Base-by-base conservation (phyloP, 129 eudicot species). In the Arctium minus region DNA sequence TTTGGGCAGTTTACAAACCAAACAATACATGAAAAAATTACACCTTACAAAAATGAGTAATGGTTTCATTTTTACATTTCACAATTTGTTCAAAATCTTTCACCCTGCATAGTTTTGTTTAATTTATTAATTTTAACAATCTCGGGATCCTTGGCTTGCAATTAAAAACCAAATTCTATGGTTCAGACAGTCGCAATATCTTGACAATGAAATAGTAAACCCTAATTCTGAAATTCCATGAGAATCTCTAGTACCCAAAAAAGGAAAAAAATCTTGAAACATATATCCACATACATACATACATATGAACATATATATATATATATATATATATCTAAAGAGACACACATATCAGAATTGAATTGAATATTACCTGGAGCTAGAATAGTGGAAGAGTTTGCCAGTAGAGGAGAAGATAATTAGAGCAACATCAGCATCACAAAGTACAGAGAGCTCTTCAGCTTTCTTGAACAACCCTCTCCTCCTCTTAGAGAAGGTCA, bases 401-500 rank as follows among this genome's bases (percentile, higher is more conserved):
- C 94, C 98, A 62, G 93, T 90, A 37, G 93, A 89, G 40, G 97
- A 92, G 86, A 94, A 94, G 88, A 92, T 76, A 79, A 94, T 86
- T 79, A 94, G 83, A 70, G 88, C 98, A 62, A 94, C 97, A 78
- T 94, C 94, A 76, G 98, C 98, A 87, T 94, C 98, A 83, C 98
- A 94, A 44, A 94, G 92, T 33, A 94, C 90, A 48, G 94, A 83
- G 68, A 94, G 94, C 85, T 94, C 98, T 82, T 94, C 94, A 79
- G 98, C 98, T 86, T 94, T 94, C 90, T 94, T 94, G 87, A 94
- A 88, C 56, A 94, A 75, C 72, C 98, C 98, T 90, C 97, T 94
- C 78, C 97, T 87, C 82, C 98, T 90, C 89, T 94, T 94, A 9
- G 98, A 94, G 81, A 94, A 94, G 7, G 98, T 94, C 50, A 94